Evolutionary conservation across 805 yeast species (phyloP).

Genomic region (Yamadazyma olivae): DNA sequence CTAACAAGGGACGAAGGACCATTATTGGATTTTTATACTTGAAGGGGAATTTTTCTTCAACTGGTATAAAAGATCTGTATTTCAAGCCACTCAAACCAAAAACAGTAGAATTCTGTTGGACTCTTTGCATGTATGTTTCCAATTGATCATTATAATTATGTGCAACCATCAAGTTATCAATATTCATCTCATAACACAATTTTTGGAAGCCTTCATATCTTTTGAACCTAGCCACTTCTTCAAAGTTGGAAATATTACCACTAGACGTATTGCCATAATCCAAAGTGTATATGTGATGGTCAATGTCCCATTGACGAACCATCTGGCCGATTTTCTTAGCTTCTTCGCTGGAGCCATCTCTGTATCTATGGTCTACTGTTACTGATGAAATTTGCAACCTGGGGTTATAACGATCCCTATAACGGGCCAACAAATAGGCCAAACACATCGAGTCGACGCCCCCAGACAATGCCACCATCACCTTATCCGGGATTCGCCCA

Average conservation of each 20-base stretch:
- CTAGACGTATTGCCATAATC: constrained; percentile 23
- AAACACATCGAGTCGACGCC: constrained; percentile 81
- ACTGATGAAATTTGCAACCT: constrained; percentile 46
- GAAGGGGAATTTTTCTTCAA: constrained; percentile 16
- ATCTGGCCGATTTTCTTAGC: constrained; percentile 40
- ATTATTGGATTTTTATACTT: constrained; percentile 13
- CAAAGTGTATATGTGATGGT: constrained; percentile 28
- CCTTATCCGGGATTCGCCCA: constrained; percentile 24
- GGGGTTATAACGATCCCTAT: constrained; percentile 23
- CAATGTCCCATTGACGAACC: constrained; percentile 31
- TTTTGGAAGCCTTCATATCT: constrained; percentile 46
- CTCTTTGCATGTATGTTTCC: constrained; percentile 63
- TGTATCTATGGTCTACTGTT: constrained; percentile 62
- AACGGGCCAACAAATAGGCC: constrained; percentile 45
- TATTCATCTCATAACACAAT: constrained; percentile 33
- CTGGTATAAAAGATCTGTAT: constrained; percentile 23
- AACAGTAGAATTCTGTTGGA: constrained; percentile 36
- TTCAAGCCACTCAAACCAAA: constrained; percentile 61
- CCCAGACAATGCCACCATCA: constrained; percentile 68
- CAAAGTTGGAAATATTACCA: constrained; percentile 40
- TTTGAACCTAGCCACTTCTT: constrained; percentile 55
- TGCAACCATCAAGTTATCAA: constrained; percentile 50
- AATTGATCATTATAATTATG: constrained; percentile 72
- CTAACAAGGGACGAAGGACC: constrained; percentile 53
- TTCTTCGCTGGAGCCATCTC: constrained; percentile 49